These are phyloP conservation scores for Cytospora mali DNA, from an alignment of 2,329 filamentous ascomycete genomes.

Conservation along the genomic window DNA sequence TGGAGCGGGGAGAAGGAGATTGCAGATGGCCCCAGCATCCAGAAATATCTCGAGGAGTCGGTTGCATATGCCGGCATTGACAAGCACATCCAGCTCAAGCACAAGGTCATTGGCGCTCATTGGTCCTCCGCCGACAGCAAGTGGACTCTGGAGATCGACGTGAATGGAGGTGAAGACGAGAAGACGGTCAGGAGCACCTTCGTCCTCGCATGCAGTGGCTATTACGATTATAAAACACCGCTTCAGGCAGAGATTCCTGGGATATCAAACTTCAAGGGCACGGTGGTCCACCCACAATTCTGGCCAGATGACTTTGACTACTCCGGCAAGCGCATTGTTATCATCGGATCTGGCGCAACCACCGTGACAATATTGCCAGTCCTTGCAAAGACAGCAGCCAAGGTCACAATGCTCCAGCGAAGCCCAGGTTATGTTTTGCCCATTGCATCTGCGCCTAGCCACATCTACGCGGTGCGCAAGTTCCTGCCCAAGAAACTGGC, in stretches of 20 bases:
- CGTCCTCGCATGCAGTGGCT: conserved; percentile 64
- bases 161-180: conserved; percentile 34
- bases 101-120: conserved; percentile 50
- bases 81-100: conserved; percentile 54
- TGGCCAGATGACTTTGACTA: conserved; percentile 73
- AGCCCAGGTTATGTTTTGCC: conserved; percentile 71
- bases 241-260: conserved; percentile 65
- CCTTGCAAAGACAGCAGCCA: conserved; percentile 63
- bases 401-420: conserved; percentile 80
- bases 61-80: conserved; percentile 55
- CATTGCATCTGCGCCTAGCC: conserved; percentile 42
- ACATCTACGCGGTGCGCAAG: conserved; percentile 42
- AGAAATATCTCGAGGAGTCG: conserved; percentile 56
- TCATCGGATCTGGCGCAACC: conserved; percentile 80
- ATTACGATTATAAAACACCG: conserved; percentile 72
- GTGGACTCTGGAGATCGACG: conserved; percentile 55
- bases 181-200: conserved; percentile 49
- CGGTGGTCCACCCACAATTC: conserved; percentile 71
- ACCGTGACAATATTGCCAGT: conserved; percentile 76
- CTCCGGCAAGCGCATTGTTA: conserved; percentile 65
- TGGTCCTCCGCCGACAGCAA: conserved; percentile 59
- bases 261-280: conserved; percentile 67
- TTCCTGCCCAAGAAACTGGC: conserved; percentile 52
- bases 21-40: conserved; percentile 54
- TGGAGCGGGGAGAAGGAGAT: conserved; percentile 63